Evolutionary conservation across 345 rosid species (phyloP), one percentile per base, ranked within the genome.

Genomic region (Populus euphratica): DNA sequence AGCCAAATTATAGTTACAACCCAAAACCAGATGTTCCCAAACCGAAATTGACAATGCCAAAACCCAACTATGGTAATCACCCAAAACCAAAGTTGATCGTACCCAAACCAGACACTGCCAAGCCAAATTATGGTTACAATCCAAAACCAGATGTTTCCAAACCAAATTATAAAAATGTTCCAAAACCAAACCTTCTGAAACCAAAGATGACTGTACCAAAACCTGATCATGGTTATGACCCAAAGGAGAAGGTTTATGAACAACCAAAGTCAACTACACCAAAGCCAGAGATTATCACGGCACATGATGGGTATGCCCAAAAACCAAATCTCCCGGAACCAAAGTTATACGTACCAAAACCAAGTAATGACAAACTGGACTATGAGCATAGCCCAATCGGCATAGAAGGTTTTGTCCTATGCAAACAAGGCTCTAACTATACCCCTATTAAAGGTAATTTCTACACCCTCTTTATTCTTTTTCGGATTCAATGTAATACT

Each of bases 361-460:
- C 65, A 23, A 25, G 31, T 4, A 23, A 38, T 20, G n/a, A 49
- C 6, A 49, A 33, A 33, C 35, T 33, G 35, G 35, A 33, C 5
- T 33, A 36, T 6, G 17, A 38, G 12, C 1, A 36, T 23, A 11
- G 17, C 41, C 27, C 16, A 4, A 31, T 69, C 4, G 78, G 63
- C 54, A 20, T 74, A 9, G 38, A 74, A 75, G 78, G 75, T 20
- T 47, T 62, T 23, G 66, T 74, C 10, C 43, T 69, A 1, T 61
- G 78, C 70, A 74, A 62, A 50, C 27, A 71, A 16, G 83, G 79
- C 63, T 70, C 76, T 12, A 52, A 9, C 2, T 71, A 49, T 43
- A 7, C 31, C 43, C 78, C 78, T 12, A 9, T 79, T 63, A 21
- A 69, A 62, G 75, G 78, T 79, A 75, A 68, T 68, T 10, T 23